Evolutionary conservation across 768 basidiomycete genomes (phyloP).

Genomic region (Rhodosporidiobolus odoratus): DNA sequence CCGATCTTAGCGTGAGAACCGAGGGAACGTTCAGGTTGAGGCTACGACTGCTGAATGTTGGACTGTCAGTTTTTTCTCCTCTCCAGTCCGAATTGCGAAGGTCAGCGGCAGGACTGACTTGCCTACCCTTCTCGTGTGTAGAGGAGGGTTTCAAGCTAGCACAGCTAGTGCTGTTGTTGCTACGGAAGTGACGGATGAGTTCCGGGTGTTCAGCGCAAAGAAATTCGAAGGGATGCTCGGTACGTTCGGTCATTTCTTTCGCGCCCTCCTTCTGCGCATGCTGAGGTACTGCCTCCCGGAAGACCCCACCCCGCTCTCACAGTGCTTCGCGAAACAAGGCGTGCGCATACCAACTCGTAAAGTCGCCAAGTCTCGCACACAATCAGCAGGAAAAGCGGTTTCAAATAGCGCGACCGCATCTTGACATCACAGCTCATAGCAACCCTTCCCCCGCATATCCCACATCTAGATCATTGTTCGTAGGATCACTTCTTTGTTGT

Average conservation of each 20-base stretch:
- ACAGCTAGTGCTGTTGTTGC: conserved; percentile 68
- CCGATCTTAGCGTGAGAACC: conserved; percentile 85
- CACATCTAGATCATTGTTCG: no score
- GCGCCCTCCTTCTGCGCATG: no score
- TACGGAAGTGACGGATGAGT: conserved; percentile 73
- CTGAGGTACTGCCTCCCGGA: not conserved
- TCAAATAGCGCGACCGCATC: no score
- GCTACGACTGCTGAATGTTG: conserved; percentile 81
- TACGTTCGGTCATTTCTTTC: conserved; percentile 42
- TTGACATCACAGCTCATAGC: no score
- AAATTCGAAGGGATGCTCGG: conserved; percentile 91
- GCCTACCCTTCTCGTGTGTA: not conserved
- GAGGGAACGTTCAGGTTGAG: conserved; percentile 85
- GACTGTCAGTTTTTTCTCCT: conserved; percentile 61
- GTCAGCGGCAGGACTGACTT: not conserved
- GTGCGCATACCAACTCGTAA: conserved; percentile 59
- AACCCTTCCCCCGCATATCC: no score
- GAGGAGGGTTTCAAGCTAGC: not conserved
- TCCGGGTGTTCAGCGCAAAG: conserved; percentile 86
- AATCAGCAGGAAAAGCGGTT: conserved; percentile 48
- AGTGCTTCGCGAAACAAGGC: conserved; percentile 36
- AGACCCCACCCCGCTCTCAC: conserved; percentile 32
- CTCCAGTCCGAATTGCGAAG: not conserved
- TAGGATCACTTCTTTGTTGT: no score
- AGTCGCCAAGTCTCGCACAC: conserved; percentile 63